Percentiles rank a stretch among this genome's conserved stretches.
These are phyloP conservation scores for Colletotrichum limetticola DNA, from an alignment of 2,329 filamentous ascomycete genomes.

Conservation along the genomic window DNA sequence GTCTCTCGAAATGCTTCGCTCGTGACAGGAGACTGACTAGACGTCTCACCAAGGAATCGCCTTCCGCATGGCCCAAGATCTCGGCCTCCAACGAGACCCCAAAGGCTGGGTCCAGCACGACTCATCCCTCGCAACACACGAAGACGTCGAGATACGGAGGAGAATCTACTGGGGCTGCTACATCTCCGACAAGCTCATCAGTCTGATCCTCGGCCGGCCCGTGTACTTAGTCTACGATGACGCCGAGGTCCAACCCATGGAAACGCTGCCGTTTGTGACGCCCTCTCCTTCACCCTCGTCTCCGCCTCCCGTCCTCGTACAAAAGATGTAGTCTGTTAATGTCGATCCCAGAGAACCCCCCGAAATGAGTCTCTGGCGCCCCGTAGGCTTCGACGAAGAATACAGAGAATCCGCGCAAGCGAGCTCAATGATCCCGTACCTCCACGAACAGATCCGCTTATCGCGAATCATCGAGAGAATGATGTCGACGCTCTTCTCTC, in stretches of 20 bases:
- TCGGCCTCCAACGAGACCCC: constrained; percentile 42
- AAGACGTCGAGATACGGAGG: constrained; percentile 42
- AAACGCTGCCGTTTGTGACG: constrained; percentile 11
- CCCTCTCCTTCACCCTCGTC: neutral
- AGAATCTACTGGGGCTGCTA: constrained; percentile 46
- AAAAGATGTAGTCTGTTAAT: accelerated
- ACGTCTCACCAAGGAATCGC: constrained; percentile 38
- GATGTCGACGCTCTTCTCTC: constrained; percentile 35
- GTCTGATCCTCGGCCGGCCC: constrained; percentile 34
- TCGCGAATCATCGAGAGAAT: constrained; percentile 37
- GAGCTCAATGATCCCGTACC: constrained; percentile 35
- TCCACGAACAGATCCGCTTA: constrained; percentile 38
- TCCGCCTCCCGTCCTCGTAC: neutral
- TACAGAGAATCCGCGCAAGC: neutral
- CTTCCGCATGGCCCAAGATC: constrained; percentile 43
- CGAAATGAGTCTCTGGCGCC: constrained; percentile 38
- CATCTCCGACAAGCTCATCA: constrained; percentile 41
- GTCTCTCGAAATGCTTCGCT: neutral
- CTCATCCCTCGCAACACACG: constrained; percentile 33
- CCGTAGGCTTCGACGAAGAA: constrained; percentile 38
- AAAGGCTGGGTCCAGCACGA: constrained; percentile 38
- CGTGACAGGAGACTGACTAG: neutral
- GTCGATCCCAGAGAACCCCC: constrained; percentile 34
- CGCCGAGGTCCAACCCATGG: constrained; percentile 31
- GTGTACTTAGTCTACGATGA: constrained; percentile 33